Percentiles rank a stretch among this genome's conserved stretches.
Conservation (phyloP, 2,329 filamentous ascomycete genomes). For the Eutypa lata region DNA sequence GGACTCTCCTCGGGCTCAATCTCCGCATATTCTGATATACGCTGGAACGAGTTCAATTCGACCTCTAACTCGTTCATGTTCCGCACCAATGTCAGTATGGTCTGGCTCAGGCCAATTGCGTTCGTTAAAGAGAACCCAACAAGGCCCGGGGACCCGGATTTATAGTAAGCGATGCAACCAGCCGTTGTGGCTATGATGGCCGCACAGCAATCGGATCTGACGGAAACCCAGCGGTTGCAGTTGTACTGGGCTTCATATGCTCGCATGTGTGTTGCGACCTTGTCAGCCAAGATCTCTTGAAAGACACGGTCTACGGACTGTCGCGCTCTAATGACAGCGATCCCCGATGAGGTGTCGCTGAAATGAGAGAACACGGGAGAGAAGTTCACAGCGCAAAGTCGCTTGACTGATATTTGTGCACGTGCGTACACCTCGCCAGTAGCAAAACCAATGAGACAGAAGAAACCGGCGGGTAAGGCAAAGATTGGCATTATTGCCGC, state of each 20-base stretch:
- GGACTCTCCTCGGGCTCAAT: conserved; percentile 23
- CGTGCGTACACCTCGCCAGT: conserved; percentile 51
- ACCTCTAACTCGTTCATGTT: conserved; percentile 16
- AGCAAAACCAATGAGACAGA: conserved; percentile 42
- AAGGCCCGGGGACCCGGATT: conserved; percentile 5
- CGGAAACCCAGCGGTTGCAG: conserved; percentile 13
- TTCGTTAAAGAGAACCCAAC: conserved; percentile 14
- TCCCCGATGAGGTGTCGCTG: conserved; percentile 24
- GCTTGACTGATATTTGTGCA: conserved; percentile 29
- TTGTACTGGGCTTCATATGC: conserved; percentile 28
- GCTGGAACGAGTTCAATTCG: conserved; percentile 24
- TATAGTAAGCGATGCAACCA: conserved; percentile 7
- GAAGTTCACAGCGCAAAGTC: conserved; percentile 22
- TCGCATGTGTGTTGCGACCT: conserved; percentile 25
- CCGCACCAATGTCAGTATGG: conserved; percentile 6
- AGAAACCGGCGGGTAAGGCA: conserved; percentile 42
- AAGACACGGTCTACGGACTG: conserved; percentile 22
- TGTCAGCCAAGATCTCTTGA: conserved; percentile 25
- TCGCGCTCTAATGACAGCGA: conserved; percentile 28
- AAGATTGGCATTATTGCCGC: conserved; percentile 52
- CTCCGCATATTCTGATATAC: conserved; percentile 28
- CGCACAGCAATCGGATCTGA: conserved; percentile 12
- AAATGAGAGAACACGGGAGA: conserved; percentile 32
- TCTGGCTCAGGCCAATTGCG: conserved; percentile 7
- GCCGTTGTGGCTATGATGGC: conserved; percentile 6